phyloP scores from a whole-genome alignment of 1,139 yeast genomes.

The Hansenula lynferdii region DNA sequence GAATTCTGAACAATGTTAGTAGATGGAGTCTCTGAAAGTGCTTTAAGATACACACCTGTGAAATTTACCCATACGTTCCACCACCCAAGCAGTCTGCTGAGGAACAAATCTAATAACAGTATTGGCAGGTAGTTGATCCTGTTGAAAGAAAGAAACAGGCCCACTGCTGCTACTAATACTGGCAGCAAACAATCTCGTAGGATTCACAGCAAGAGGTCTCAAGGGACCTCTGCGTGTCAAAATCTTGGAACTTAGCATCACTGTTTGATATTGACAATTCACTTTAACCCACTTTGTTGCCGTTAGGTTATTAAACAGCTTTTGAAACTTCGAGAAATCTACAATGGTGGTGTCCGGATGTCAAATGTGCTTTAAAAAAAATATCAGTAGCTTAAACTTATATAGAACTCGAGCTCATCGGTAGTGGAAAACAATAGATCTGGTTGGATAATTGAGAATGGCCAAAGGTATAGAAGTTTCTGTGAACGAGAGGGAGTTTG shows the following conservation, averaged over 20 bases:
- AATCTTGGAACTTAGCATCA: background rate
- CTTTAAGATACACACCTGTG: slow-evolving; percentile 22
- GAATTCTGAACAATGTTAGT: slow-evolving; percentile 31
- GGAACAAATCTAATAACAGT: slow-evolving; percentile 78
- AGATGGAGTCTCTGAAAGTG: background rate
- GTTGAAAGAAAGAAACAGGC: slow-evolving; percentile 57
- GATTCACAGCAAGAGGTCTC: slow-evolving; percentile 1
- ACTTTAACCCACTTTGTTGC: too few species aligned
- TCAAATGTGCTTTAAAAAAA: background rate
- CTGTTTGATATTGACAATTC: too few species aligned
- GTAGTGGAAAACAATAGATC: too few species aligned
- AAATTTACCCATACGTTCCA: slow-evolving; percentile 88
- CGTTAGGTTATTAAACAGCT: too few species aligned
- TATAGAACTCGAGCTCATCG: too few species aligned
- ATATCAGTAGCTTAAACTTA: background rate
- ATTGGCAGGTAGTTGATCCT: slow-evolving; percentile 64
- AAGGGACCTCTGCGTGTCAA: background rate
- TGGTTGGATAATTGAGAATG: slow-evolving; percentile 39
- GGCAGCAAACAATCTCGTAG: slow-evolving; percentile 1
- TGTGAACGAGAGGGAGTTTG: slow-evolving; percentile 55
- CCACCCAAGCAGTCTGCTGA: slow-evolving; percentile 89
- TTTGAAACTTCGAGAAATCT: too few species aligned
- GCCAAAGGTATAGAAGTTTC: slow-evolving; percentile 61
- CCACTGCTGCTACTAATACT: background rate
- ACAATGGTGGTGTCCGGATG: slow-evolving; percentile 3